A percentile compares a stretch with the other conserved stretches of the same genome.
These are phyloP conservation scores for Xylaria sp. DNA, from an alignment of 2,329 filamentous ascomycete species.

Conservation along the genomic window DNA sequence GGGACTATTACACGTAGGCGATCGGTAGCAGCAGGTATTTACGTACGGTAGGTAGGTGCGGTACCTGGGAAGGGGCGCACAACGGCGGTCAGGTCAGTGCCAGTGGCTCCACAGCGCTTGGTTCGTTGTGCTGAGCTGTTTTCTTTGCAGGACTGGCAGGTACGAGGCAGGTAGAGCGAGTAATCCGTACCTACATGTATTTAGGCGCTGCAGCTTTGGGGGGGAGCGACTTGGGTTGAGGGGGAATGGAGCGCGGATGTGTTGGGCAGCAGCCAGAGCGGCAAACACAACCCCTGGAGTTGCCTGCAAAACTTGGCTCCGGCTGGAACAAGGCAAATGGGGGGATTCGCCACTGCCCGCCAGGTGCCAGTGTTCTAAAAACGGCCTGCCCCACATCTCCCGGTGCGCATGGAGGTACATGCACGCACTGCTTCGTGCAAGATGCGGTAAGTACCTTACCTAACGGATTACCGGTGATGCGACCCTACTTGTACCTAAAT, in stretches of 20 bases:
- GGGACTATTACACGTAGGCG: background rate
- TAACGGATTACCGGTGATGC: no score
- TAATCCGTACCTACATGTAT: background rate
- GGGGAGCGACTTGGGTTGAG: background rate
- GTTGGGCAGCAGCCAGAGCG: background rate
- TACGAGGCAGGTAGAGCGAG: background rate
- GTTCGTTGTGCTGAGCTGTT: constrained; percentile 10
- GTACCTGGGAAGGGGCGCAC: constrained; percentile 5
- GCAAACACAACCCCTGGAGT: background rate
- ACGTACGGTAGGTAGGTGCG: background rate
- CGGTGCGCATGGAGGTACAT: no score
- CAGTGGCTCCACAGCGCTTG: constrained; percentile 12
- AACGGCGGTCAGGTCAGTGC: constrained; percentile 15
- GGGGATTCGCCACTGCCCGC: background rate
- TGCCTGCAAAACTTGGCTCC: background rate
- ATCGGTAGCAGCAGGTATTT: constrained; percentile 9
- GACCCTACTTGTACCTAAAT: no score
- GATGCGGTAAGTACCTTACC: no score
- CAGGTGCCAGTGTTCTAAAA: background rate
- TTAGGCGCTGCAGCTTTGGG: background rate
- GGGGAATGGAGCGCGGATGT: background rate
- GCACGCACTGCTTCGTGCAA: no score
- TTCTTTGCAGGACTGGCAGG: background rate
- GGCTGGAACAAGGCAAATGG: background rate
- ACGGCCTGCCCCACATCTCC: background rate